Evolutionary conservation across 2,329 filamentous ascomycete species (phyloP).

Genomic region (Xylaria sp.): DNA sequence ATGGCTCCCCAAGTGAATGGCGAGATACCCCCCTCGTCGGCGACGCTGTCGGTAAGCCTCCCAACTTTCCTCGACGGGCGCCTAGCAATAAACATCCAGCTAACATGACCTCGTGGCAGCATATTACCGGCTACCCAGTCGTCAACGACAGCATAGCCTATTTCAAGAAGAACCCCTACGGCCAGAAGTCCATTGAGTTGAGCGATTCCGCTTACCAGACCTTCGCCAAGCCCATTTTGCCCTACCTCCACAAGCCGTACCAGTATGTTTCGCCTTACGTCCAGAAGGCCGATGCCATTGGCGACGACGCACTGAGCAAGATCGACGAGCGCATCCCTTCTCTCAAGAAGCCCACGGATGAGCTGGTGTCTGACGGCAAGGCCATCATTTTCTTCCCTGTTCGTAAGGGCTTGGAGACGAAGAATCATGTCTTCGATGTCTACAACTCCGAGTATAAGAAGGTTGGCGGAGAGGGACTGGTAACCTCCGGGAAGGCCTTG

Average conservation of each 20-base stretch:
- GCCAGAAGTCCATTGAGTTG: conserved; percentile 82
- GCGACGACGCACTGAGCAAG: conserved; percentile 74
- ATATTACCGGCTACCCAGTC: conserved; percentile 85
- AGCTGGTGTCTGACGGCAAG: conserved; percentile 73
- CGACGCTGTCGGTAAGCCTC: conserved; percentile 49
- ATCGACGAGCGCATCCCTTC: conserved; percentile 77
- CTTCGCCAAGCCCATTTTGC: conserved; percentile 80
- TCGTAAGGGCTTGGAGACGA: conserved; percentile 69
- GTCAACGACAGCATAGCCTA: conserved; percentile 80
- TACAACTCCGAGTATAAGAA: conserved; percentile 71
- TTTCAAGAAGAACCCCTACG: conserved; percentile 84
- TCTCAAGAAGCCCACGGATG: conserved; percentile 78
- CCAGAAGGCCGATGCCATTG: conserved; percentile 80
- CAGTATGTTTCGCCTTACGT: conserved; percentile 87
- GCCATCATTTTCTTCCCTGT: conserved; percentile 70
- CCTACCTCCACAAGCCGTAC: conserved; percentile 82
- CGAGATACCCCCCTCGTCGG: conserved; percentile 48
- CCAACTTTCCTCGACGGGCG: not conserved
- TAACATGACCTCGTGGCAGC: conserved; percentile 62
- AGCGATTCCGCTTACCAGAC: conserved; percentile 79
- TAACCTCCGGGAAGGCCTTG: conserved; percentile 76
- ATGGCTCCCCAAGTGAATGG: conserved; percentile 51
- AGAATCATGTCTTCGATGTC: conserved; percentile 67
- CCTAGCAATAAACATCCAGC: not conserved
- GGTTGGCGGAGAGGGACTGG: conserved; percentile 69